These are phyloP conservation scores for Lentinula edodes DNA, from an alignment of 768 basidiomycete genomes.

Conservation along the genomic window DNA sequence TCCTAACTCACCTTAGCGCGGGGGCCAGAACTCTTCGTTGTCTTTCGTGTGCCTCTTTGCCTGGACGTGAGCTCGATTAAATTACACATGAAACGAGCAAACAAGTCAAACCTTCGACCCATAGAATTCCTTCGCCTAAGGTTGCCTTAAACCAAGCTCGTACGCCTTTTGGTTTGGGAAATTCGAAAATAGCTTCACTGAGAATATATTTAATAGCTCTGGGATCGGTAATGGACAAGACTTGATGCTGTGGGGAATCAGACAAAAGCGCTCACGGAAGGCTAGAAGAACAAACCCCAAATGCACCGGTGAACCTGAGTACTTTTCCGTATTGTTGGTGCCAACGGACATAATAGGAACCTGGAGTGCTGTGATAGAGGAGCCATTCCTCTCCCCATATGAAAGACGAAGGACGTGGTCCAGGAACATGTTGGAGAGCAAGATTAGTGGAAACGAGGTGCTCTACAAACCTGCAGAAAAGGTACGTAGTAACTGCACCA, in stretches of 20 bases:
- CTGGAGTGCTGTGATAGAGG: constrained; percentile 49
- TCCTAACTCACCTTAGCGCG: constrained; percentile 41
- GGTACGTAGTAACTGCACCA: constrained; percentile 16
- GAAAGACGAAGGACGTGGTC: constrained; percentile 41
- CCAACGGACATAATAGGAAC: constrained; percentile 47
- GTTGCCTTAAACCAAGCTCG: constrained; percentile 59
- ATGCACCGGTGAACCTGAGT: constrained; percentile 49
- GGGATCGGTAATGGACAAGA: constrained; percentile 52
- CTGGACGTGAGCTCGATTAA: constrained; percentile 21
- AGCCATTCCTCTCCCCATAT: constrained; percentile 61
- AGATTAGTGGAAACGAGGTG: constrained; percentile 27
- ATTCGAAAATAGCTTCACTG: constrained; percentile 47
- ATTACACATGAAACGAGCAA: not conserved
- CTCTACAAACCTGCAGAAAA: constrained; percentile 26
- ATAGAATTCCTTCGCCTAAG: constrained; percentile 59
- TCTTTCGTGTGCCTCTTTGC: constrained; percentile 50
- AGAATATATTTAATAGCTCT: constrained; percentile 50
- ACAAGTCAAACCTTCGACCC: constrained; percentile 48
- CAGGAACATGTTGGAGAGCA: constrained; percentile 42
- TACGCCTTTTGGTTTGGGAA: constrained; percentile 60
- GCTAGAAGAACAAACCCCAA: constrained; percentile 36
- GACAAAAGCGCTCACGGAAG: not conserved
- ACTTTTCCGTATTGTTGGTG: constrained; percentile 48
- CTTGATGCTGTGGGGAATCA: constrained; percentile 37
- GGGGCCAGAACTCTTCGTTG: constrained; percentile 50